Evolutionary conservation across 345 rosid genomes (phyloP), one percentile per base, ranked within the genome.

Genomic region (Ceriops decandra): DNA sequence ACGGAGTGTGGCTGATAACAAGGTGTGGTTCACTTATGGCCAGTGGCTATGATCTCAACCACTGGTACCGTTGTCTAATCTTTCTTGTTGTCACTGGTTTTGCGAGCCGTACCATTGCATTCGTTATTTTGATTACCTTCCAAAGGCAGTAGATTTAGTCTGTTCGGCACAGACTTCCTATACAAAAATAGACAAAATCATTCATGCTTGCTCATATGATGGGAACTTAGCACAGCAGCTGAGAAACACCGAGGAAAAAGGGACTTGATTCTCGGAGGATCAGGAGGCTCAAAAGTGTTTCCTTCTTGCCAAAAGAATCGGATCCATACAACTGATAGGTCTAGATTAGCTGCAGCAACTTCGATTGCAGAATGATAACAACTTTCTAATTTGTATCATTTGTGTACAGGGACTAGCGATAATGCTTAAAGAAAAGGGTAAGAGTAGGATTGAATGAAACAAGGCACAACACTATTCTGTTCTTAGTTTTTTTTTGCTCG

Each of bases 1-100:
- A 79, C n/a, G 97, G 99, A 61, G 98, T 95, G 13, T 95, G 99
- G 98, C 80, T 95, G 79, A 86, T 95, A 72, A 90, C 99, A 22
- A 72, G 98, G 60, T 92, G 99, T 33, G 98, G 98, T 22, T 84
- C 97, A 15, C 87, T 95, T 33, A 68, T 80, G 80, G 74, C 79
- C 35, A 84, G 67, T 20, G 90, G 91, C 6, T 95, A 88, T 54
- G 80, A 88, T 79, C 84, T 95, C 60, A 85, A 81, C 53, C 76
- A 90, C 67, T 95, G 87, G 82, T 66, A 67, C 70, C 82, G 85
- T 16, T 86, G 87, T 70, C 80, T 95, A 57, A 11, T 84, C 64
- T 77, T 53, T 61, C 86, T 95, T n/a, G n/a, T 77, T 28, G n/a
- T 78, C 33, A 85, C 85, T 1, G 98, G 99, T 26, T 61, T 88